Evolutionary conservation across 1,284 basidiomycete genomes (phyloP), one percentile per base, ranked within the genome.

Genomic region (Bjerkandera adusta): DNA sequence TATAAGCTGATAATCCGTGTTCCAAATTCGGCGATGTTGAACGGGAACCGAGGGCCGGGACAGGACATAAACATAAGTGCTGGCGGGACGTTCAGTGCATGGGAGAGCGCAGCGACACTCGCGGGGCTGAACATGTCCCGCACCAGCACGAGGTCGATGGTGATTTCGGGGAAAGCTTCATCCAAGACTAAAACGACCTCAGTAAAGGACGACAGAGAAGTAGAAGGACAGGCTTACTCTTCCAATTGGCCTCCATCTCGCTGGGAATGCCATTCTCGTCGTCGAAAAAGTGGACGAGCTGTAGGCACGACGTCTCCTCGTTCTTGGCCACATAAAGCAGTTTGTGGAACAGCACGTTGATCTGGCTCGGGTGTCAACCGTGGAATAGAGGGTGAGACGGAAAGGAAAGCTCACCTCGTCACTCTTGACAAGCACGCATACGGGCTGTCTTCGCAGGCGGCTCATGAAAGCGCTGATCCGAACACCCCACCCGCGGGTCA

Each of bases 371-470:
- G 32, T 29, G 12, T 38, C 16, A 24, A 26, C 10, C n/a, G 29
- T 30, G 29, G 29, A 30, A n/a, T 30, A 30, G 29, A n/a, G 10
- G n/a, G n/a, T n/a, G n/a, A n/a, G n/a, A n/a, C n/a, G n/a, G n/a
- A n/a, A n/a, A n/a, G n/a, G n/a, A n/a, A n/a, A n/a, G n/a, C 29
- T 30, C 8, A 85, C 85, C 68, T 85, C 81, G 51, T 85, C 83
- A 0, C 71, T 73, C 61, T 75, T 81, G 11, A 75, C 73, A 47
- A 85, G 61, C 22, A 88, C 62, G 55, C 79, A 77, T 13, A 87
- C 69, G 1, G 81, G 73, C 54, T 79, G 75, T 38, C 68, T 61
- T 56, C 75, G 72, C 49, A 82, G 55, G 6, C 55, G 64, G 29
- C 64, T 67, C 65, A 86, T 77, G 33, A 68, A 56, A 36, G 50